phyloP scores from a whole-genome alignment of 2,329 filamentous ascomycete genomes.

The Colletotrichum horii region DNA sequence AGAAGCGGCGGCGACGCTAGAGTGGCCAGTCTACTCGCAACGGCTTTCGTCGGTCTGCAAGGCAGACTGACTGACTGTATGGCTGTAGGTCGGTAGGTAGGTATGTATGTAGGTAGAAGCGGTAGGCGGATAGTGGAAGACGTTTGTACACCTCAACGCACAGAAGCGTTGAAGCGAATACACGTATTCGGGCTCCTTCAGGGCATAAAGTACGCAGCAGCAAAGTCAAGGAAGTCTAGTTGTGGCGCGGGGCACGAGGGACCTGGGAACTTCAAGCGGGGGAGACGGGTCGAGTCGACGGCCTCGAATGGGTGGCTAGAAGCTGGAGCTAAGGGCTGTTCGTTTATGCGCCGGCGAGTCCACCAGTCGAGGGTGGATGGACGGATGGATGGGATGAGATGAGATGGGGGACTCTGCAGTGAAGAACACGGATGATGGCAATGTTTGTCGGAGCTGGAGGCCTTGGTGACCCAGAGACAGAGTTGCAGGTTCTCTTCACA shows the following conservation, averaged over 20 bases:
- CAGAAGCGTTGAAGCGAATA: slow-evolving; percentile 4
- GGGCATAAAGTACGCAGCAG: background rate
- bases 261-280: background rate
- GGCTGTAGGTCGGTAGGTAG: background rate
- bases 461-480: background rate
- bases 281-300: background rate
- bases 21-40: background rate
- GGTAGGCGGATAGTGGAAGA: background rate
- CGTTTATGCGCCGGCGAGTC: slow-evolving; percentile 13
- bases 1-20: background rate
- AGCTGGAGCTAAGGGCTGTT: slow-evolving; percentile 14
- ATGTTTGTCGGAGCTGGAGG: background rate
- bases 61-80: background rate
- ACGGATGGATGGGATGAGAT: background rate
- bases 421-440: background rate
- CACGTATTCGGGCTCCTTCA: slow-evolving; percentile 8
- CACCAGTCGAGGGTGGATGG: background rate
- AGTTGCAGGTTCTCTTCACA: background rate
- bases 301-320: slow-evolving; percentile 5
- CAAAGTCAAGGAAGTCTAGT: background rate
- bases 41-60: background rate
- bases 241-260: slow-evolving; percentile 13
- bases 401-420: background rate
- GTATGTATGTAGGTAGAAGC: background rate
- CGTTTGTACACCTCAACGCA: slow-evolving; percentile 6